These are phyloP conservation scores for Whalleya microplaca DNA, from an alignment of 2,329 filamentous ascomycete genomes.

Conservation along the genomic window DNA sequence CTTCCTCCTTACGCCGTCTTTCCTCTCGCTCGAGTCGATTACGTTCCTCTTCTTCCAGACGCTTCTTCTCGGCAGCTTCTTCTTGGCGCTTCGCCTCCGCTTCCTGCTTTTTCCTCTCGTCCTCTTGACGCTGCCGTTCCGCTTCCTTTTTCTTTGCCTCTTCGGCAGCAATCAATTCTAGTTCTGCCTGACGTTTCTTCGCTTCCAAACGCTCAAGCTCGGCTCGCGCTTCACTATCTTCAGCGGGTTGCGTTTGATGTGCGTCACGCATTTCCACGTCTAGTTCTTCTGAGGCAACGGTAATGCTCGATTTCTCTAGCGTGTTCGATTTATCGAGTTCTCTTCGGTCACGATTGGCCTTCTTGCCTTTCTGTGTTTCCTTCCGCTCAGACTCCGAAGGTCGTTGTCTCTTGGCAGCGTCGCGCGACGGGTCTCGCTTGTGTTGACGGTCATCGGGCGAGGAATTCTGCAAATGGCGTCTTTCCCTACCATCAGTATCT, in stretches of 20 bases:
- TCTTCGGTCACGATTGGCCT: slow-evolving; percentile 45
- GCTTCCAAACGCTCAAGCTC: slow-evolving; percentile 44
- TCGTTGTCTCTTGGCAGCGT: slow-evolving; percentile 41
- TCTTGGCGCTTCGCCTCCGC: slow-evolving; percentile 36
- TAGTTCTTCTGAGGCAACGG: slow-evolving; percentile 60
- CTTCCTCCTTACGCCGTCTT: slow-evolving; percentile 33
- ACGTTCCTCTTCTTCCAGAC: slow-evolving; percentile 41
- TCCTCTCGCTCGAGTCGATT: slow-evolving; percentile 29
- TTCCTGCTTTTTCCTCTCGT: slow-evolving; percentile 33
- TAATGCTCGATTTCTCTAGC: slow-evolving; percentile 54
- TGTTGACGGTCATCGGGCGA: slow-evolving; percentile 52
- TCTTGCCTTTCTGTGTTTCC: slow-evolving; percentile 42
- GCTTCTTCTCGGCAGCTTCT: slow-evolving; percentile 37
- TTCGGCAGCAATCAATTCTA: slow-evolving; percentile 31
- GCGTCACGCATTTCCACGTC: slow-evolving; percentile 62
- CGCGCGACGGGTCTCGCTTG: slow-evolving; percentile 48
- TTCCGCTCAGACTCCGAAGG: slow-evolving; percentile 43
- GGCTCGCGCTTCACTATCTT: slow-evolving; percentile 35
- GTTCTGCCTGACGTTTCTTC: slow-evolving; percentile 41
- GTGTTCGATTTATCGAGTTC: slow-evolving; percentile 46
- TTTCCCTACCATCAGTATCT: slow-evolving; percentile 57
- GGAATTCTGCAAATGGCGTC: slow-evolving; percentile 46
- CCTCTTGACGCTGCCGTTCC: slow-evolving; percentile 32
- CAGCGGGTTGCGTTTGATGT: slow-evolving; percentile 31
- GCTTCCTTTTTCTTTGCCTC: slow-evolving; percentile 38